Base-by-base conservation (phyloP, 2,329 filamentous ascomycete genomes). In the Exserohilum rostratum region DNA sequence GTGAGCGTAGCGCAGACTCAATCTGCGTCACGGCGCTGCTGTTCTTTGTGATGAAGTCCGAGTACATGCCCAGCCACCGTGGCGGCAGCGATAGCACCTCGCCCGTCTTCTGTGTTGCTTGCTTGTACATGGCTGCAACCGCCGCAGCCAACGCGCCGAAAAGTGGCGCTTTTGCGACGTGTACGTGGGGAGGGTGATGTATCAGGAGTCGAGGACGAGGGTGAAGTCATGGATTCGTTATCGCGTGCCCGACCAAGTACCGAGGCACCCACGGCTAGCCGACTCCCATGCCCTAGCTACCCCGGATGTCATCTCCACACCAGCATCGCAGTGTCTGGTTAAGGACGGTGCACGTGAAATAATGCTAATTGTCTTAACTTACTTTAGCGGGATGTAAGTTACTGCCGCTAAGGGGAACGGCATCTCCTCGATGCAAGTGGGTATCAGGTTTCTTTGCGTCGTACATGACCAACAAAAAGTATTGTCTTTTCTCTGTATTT, bases 21-120 rank as follows among this genome's bases (percentile, higher is more conserved):
- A 99, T 93, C 79, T 96, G 93, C 45, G 91, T 91, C 48, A 99
- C 92, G 55, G 96, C 91, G 70, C 91, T 89, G 57, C 92, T 88
- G 75, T 99, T 99, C 79, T 93, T 95, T 59, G 90, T 90, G 79
- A 99, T 93, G 78, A 98, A 97, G 62, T 95, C 88, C 69, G 87
- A 87, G 77, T 96, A 96, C 78, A 87, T 84, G 61, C 82, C 78
- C 48, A 91, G 79, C 86, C 85, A 90, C 75, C 82, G 82, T 22
- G 87, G 82, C 44, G 87, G 86, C 66, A 87, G 75, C 37, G 84
- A 80, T 43, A 88, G 77, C 58, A 83, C 75, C 60, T 75, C 77
- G 46, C 75, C 76, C 53, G 81, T 71, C 50, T 59, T 69, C 53
- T 71, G 67, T 33, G 71, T 74, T 58, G 73, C 72, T 64, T 75